A percentile compares a stretch with the other conserved stretches of the same genome.
Evolutionary conservation across 1,284 basidiomycete species (phyloP).

Genomic region (Heterobasidion parviporum): DNA sequence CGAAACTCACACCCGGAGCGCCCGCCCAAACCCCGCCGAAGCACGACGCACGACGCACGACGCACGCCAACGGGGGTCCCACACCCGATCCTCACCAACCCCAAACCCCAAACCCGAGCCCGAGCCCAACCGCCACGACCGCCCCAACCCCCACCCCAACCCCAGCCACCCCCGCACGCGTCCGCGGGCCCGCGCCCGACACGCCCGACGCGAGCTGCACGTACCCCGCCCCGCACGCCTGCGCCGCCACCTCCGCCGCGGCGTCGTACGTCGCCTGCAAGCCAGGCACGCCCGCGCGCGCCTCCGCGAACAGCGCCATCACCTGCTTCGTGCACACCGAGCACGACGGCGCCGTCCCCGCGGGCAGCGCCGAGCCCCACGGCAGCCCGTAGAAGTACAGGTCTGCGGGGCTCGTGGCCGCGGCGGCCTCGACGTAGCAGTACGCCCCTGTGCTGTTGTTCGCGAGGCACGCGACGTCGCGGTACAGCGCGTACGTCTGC

Average conservation of each 20-base stretch:
- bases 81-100: too few relatives aligned
- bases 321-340: slow-evolving; percentile 48
- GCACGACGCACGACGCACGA: too few relatives aligned
- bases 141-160: too few relatives aligned
- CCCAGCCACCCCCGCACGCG: too few relatives aligned
- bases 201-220: slow-evolving; percentile 10
- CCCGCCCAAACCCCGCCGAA: too few relatives aligned
- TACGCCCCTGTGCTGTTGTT: slow-evolving; percentile 51
- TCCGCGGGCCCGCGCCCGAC: too few relatives aligned
- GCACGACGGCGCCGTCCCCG: slow-evolving; percentile 40
- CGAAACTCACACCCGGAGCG: too few relatives aligned
- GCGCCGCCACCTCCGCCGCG: slow-evolving; percentile 24
- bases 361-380: slow-evolving; percentile 43
- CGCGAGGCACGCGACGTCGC: slow-evolving; percentile 43
- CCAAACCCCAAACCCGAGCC: too few relatives aligned
- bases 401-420: slow-evolving; percentile 44
- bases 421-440: slow-evolving; percentile 61
- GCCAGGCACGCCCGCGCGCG: slow-evolving; percentile 7
- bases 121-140: too few relatives aligned
- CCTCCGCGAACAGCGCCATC: slow-evolving; percentile 36
- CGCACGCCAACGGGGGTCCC: too few relatives aligned
- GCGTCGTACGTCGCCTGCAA: slow-evolving; percentile 32
- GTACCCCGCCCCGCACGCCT: slow-evolving; percentile 27
- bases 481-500: slow-evolving; percentile 49
- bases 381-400: slow-evolving; percentile 61